Evolutionary conservation across 176 grass and related monocot species (phyloP).

Genomic region (Musa itinerans): DNA sequence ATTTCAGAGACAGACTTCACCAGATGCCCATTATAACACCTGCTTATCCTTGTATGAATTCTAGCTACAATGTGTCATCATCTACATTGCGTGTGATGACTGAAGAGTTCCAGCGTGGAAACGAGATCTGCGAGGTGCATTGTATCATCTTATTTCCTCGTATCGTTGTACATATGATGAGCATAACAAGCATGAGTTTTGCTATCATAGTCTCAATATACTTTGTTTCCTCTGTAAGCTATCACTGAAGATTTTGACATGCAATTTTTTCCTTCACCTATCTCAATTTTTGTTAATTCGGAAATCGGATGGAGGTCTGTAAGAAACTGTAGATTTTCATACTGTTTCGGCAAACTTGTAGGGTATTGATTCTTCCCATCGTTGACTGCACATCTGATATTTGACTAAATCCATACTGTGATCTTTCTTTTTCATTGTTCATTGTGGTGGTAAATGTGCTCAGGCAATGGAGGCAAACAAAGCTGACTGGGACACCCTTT

Average conservation of each 20-base stretch:
- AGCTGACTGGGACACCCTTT: conserved; percentile 55
- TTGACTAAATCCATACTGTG: not conserved
- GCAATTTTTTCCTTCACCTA: too few relatives aligned
- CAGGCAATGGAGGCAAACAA: conserved; percentile 74
- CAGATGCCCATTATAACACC: conserved; percentile 98
- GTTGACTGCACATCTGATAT: not conserved
- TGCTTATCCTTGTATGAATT: conserved; percentile 97
- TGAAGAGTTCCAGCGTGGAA: conserved; percentile 77
- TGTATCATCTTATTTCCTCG: not conserved
- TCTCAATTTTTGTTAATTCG: too few relatives aligned
- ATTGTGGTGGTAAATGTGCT: conserved; percentile 21
- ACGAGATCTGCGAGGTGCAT: conserved; percentile 69
- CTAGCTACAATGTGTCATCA: conserved; percentile 77
- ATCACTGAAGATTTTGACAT: too few relatives aligned
- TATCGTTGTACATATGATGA: not conserved
- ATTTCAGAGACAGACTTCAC: conserved; percentile 76
- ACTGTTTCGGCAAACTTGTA: too few relatives aligned
- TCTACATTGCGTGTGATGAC: conserved; percentile 70
- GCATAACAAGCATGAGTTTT: not conserved
- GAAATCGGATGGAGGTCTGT: too few relatives aligned
- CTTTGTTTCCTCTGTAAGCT: too few relatives aligned
- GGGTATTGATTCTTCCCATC: too few relatives aligned
- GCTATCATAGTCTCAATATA: not conserved
- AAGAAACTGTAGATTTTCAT: too few relatives aligned
- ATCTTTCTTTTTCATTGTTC: conserved; percentile 2